Conservation (phyloP, 345 rosid genomes). For the Jatropha curcas region DNA sequence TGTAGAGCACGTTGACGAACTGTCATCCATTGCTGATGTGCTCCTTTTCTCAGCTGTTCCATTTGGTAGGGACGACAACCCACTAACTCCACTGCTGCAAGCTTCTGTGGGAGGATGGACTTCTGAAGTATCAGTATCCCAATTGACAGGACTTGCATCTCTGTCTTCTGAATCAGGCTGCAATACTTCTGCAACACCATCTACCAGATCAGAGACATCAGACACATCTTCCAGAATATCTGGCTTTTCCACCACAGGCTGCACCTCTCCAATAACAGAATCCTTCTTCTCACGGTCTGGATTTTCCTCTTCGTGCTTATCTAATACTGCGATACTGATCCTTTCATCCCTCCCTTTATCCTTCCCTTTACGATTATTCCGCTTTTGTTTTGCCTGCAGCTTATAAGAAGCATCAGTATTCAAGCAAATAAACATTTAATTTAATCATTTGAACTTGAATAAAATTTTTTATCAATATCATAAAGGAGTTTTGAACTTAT, state of each 20-base stretch:
- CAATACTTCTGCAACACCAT: constrained; percentile 58
- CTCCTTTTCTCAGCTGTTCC: constrained; percentile 62
- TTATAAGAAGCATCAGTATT: constrained; percentile 6
- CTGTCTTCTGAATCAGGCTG: constrained; percentile 85
- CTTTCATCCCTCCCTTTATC: constrained; percentile 78
- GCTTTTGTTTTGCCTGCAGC: constrained; percentile 78
- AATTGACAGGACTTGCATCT: constrained; percentile 67
- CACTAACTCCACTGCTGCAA: constrained; percentile 52
- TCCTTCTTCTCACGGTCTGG: constrained; percentile 47
- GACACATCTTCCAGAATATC: constrained; percentile 70
- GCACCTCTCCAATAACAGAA: constrained; percentile 41
- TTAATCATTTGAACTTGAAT: no score
- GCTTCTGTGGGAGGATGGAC: constrained; percentile 56
- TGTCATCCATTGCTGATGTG: constrained; percentile 72
- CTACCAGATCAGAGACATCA: constrained; percentile 79
- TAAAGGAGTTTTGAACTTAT: no score
- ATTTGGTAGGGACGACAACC: constrained; percentile 57
- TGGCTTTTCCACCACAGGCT: constrained; percentile 55
- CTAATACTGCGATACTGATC: constrained; percentile 30
- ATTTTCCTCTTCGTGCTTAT: constrained; percentile 47
- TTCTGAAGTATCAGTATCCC: constrained; percentile 91
- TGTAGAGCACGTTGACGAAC: constrained; percentile 87
- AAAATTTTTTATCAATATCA: no score
- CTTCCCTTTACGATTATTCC: constrained; percentile 79
- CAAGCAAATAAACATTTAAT: not conserved